Evolutionary conservation across 2,329 filamentous ascomycete species (phyloP).

Genomic region (Nemania abortiva): DNA sequence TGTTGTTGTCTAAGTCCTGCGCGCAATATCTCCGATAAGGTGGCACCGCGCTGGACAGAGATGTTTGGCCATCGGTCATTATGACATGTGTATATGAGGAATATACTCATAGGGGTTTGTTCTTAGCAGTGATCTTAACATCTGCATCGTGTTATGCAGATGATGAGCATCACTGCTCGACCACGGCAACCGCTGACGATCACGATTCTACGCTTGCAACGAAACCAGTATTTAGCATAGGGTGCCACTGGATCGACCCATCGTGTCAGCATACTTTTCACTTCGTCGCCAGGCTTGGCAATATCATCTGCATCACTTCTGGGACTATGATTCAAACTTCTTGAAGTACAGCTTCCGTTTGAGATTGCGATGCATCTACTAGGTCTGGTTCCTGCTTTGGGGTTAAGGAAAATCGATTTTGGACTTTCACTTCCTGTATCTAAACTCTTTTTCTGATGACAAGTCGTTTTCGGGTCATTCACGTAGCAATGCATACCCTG

Average conservation of each 20-base stretch:
- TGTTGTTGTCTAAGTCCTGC: conserved; percentile 46
- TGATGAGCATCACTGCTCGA: conserved; percentile 29
- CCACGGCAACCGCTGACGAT: conserved; percentile 38
- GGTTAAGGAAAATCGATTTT: conserved; percentile 41
- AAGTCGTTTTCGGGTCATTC: conserved; percentile 29
- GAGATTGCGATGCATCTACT: conserved; percentile 32
- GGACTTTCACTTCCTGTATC: conserved; percentile 47
- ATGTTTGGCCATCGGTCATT: conserved; percentile 28
- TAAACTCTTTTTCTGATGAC: conserved; percentile 42
- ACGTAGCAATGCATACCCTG: conserved; percentile 25
- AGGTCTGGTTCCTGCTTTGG: conserved; percentile 43
- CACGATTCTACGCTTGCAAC: conserved; percentile 39
- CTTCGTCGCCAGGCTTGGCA: conserved; percentile 45
- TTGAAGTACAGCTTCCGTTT: conserved; percentile 33
- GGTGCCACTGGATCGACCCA: conserved; percentile 23
- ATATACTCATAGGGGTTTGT: conserved; percentile 17
- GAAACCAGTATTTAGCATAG: conserved; percentile 34
- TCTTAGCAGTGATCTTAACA: conserved; percentile 28
- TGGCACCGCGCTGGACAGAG: conserved; percentile 31
- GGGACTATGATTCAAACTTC: conserved; percentile 27
- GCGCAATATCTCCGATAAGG: conserved; percentile 10
- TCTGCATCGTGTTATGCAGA: conserved; percentile 27
- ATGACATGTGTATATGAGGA: conserved; percentile 40
- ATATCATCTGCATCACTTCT: conserved; percentile 38
- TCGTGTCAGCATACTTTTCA: conserved; percentile 41